A percentile compares a stretch with the other conserved stretches of the same genome.
Evolutionary conservation across 805 yeast species (phyloP).

Genomic region (Yarrowia keelungensis): DNA sequence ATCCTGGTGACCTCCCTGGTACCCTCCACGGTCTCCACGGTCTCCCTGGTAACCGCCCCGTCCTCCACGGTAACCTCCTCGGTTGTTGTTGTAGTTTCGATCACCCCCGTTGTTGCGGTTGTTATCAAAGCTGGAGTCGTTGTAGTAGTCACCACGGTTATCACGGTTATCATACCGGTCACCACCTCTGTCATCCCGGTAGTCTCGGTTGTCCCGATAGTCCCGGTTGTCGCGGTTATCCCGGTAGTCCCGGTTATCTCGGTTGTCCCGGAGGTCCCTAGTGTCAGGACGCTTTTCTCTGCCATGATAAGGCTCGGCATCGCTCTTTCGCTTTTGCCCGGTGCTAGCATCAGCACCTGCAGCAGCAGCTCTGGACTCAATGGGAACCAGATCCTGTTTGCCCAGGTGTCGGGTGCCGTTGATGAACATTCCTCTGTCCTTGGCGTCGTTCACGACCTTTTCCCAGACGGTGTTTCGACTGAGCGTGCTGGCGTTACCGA

Average conservation of each 20-base stretch:
- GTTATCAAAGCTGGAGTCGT: not conserved
- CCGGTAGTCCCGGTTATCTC: not conserved
- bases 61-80: not conserved
- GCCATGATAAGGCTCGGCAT: not conserved
- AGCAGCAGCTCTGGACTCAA: not conserved
- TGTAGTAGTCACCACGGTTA: slow-evolving; percentile 9
- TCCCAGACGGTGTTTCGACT: slow-evolving; percentile 74
- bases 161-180: not conserved
- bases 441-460: slow-evolving; percentile 57
- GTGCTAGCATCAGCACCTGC: not conserved
- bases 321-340: slow-evolving; percentile 10
- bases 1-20: slow-evolving; percentile 2
- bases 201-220: not conserved
- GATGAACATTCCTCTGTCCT: slow-evolving; percentile 1
- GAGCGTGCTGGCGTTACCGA: slow-evolving; percentile 80
- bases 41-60: slow-evolving; percentile 1
- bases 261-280: not conserved
- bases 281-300: slow-evolving; percentile 21
- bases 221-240: not conserved
- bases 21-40: not conserved
- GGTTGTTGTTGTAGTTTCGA: not conserved
- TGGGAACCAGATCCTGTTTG: slow-evolving; percentile 4
- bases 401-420: slow-evolving; percentile 3
- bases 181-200: not conserved
- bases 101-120: slow-evolving; percentile 1